A percentile compares a stretch with the other conserved stretches of the same genome.
phyloP scores from a whole-genome alignment of 306 rosid species.

The Medicago arabica region DNA sequence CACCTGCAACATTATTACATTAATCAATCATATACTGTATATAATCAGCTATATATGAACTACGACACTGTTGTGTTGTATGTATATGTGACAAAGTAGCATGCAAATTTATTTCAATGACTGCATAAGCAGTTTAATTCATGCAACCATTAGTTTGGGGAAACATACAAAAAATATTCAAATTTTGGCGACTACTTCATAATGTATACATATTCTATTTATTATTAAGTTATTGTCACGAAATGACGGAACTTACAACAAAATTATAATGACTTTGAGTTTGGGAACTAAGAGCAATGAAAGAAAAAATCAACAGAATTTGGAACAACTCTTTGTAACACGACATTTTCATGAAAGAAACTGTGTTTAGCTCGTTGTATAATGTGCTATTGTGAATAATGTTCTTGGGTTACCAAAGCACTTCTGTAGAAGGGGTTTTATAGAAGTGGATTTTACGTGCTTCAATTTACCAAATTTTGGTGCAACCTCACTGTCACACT shows the following conservation, averaged over 20 bases:
- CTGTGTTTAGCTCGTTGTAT: not conserved
- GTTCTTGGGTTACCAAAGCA: not conserved
- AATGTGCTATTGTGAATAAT: not conserved
- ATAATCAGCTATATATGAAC: too few species aligned
- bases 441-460: not conserved
- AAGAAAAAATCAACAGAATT: constrained; percentile 31
- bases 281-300: constrained; percentile 34
- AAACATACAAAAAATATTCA: too few species aligned
- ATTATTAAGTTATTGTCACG: too few species aligned
- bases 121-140: not conserved
- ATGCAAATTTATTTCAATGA: not conserved
- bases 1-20: not conserved
- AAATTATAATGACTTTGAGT: constrained; percentile 24
- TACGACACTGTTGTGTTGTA: not conserved
- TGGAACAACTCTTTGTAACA: constrained; percentile 24
- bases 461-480: too few species aligned
- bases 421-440: not conserved
- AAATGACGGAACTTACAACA: constrained; percentile 29
- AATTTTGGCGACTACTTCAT: too few species aligned
- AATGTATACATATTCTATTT: too few species aligned
- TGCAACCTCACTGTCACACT: too few species aligned
- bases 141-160: too few species aligned
- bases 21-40: not conserved
- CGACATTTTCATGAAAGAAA: constrained; percentile 30
- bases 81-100: not conserved